Percentiles rank a stretch among this genome's conserved stretches.
Evolutionary conservation across 495 filamentous ascomycete genomes (phyloP).

Genomic region (Trypethelium eluteriae): DNA sequence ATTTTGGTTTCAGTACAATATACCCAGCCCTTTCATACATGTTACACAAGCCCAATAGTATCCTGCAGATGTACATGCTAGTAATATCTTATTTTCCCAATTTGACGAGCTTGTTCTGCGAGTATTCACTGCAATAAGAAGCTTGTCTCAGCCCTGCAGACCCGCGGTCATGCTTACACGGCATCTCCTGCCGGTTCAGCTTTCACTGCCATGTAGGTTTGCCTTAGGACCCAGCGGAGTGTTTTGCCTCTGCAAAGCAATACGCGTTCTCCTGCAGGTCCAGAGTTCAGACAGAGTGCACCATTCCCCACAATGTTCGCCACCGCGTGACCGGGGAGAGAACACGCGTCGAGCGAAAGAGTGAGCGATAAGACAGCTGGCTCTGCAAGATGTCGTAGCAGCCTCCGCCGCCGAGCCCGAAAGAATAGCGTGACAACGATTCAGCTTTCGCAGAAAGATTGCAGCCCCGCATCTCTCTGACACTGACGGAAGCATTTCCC

Average conservation of each 20-base stretch:
- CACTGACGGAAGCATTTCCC: not conserved
- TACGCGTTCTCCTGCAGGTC: not conserved
- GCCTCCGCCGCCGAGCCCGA: not conserved
- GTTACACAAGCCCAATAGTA: not conserved
- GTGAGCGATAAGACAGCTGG: not conserved
- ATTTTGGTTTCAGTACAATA: constrained; percentile 3
- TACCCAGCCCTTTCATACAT: not conserved
- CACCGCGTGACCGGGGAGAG: not conserved
- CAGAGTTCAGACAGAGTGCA: not conserved
- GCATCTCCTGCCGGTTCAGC: not conserved
- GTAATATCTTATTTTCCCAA: not conserved
- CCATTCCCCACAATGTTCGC: constrained; percentile 1
- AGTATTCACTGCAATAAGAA: not conserved
- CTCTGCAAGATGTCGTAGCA: not conserved
- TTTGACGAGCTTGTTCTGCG: not conserved
- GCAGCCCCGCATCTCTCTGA: not conserved
- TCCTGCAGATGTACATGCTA: not conserved
- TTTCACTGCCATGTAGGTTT: not conserved
- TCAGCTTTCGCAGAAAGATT: not conserved
- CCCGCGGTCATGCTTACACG: not conserved
- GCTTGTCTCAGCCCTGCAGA: not conserved
- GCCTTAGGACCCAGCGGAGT: not conserved
- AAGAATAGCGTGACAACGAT: not conserved
- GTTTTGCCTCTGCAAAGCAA: not conserved
- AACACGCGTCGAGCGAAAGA: not conserved